Evolutionary conservation across 768 basidiomycete genomes (phyloP).

Genomic region (Russula sp.): DNA sequence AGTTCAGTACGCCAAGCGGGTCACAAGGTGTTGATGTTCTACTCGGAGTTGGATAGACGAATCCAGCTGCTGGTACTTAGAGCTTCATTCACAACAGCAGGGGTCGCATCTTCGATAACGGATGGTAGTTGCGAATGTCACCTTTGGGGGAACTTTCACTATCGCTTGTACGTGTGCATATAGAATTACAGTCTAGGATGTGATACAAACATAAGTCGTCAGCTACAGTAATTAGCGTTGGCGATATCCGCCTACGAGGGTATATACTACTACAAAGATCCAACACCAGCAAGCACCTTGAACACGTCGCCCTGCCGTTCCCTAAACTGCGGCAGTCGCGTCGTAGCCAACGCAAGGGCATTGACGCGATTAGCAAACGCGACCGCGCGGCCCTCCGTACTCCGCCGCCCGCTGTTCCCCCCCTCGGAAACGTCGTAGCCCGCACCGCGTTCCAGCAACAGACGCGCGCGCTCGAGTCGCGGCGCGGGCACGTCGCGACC

Average conservation of each 20-base stretch:
- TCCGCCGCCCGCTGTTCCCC: slow-evolving; percentile 36
- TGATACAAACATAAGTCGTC: too few relatives aligned
- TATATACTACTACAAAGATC: background rate
- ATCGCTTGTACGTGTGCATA: too few relatives aligned
- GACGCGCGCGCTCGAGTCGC: slow-evolving; percentile 51
- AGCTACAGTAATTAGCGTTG: too few relatives aligned
- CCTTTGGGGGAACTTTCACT: too few relatives aligned
- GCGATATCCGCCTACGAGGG: background rate
- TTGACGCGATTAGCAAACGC: slow-evolving; percentile 75
- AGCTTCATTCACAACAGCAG: too few relatives aligned
- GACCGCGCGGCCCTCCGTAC: slow-evolving; percentile 58
- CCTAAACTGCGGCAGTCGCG: slow-evolving; percentile 61
- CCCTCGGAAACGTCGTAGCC: slow-evolving; percentile 35
- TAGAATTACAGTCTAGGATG: too few relatives aligned
- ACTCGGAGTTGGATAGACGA: too few relatives aligned
- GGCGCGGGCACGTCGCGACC: slow-evolving; percentile 37
- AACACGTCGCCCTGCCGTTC: slow-evolving; percentile 69
- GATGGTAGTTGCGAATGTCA: too few relatives aligned
- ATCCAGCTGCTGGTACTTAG: too few relatives aligned
- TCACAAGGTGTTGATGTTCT: background rate
- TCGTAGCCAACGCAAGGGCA: slow-evolving; percentile 64
- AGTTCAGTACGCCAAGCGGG: too few relatives aligned
- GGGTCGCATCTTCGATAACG: too few relatives aligned
- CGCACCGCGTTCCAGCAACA: slow-evolving; percentile 55
- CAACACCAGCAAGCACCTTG: slow-evolving; percentile 49